A percentile compares a stretch with the other conserved stretches of the same genome.
phyloP scores from a whole-genome alignment of 139 green algal species.

The Bryopsis sp. region DNA sequence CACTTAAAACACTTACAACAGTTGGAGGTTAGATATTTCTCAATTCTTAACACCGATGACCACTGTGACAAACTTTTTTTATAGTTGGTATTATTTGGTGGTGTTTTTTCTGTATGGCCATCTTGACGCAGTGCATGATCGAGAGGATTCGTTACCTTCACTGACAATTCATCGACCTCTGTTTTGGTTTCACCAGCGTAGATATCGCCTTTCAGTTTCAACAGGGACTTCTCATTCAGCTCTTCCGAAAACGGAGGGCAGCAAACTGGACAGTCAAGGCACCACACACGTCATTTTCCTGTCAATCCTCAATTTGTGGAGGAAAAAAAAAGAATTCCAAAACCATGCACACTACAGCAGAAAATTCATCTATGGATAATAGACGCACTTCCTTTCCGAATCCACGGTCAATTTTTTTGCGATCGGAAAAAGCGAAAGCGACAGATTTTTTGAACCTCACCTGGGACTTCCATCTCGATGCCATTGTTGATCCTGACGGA shows the following conservation, averaged over 20 bases:
- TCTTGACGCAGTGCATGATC: too few species aligned
- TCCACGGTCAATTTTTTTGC: background rate
- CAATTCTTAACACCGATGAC: too few species aligned
- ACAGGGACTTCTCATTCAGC: conserved; percentile 45
- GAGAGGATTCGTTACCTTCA: too few species aligned
- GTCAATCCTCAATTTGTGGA: background rate
- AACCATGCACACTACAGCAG: background rate
- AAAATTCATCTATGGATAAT: background rate
- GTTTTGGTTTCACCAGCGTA: conserved; percentile 56
- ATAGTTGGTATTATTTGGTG: too few species aligned
- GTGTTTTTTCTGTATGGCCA: too few species aligned
- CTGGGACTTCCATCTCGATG: conserved; percentile 23
- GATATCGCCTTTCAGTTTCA: conserved; percentile 54
- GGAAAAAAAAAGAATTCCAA: background rate
- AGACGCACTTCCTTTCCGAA: background rate
- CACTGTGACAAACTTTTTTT: too few species aligned
- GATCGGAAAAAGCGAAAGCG: background rate
- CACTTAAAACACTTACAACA: too few species aligned
- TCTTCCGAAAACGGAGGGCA: conserved; percentile 31
- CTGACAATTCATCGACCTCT: conserved; percentile 24
- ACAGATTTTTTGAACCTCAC: conserved; percentile 13
- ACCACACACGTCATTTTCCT: background rate
- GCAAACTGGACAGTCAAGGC: conserved; percentile 30
- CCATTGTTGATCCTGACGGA: conserved; percentile 52
- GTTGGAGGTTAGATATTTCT: too few species aligned